These are phyloP conservation scores for Oryza australiensis DNA, from an alignment of 176 grass and related monocot species.

Conservation along the genomic window DNA sequence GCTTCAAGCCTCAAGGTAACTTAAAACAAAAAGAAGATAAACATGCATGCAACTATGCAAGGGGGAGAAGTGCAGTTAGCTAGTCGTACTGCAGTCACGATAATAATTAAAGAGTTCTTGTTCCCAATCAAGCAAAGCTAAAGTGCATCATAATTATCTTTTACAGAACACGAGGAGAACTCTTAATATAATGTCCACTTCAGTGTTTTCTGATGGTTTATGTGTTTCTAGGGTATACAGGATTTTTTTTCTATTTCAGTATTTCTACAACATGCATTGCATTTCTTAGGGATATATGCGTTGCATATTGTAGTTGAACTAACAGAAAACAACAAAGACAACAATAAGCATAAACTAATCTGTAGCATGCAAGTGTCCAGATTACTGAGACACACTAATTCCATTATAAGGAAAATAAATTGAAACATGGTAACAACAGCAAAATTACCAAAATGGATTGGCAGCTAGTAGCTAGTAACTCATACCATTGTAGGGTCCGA, in stretches of 20 bases:
- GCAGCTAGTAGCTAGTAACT: slow-evolving; percentile 9
- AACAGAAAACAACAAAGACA: not conserved
- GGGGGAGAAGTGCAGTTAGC: not conserved
- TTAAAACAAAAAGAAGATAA: not conserved
- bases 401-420: slow-evolving; percentile 4
- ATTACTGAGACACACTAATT: not conserved
- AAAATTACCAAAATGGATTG: slow-evolving; percentile 19
- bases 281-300: not conserved
- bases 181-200: not conserved
- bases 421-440: not conserved
- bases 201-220: not conserved
- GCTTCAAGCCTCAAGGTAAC: not conserved
- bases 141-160: not conserved
- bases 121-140: not conserved
- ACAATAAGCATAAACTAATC: not conserved
- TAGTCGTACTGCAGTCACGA: not conserved
- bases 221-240: not conserved
- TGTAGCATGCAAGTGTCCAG: not conserved
- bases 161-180: not conserved
- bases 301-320: slow-evolving; percentile 16
- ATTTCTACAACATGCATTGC: not conserved
- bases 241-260: not conserved
- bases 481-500: slow-evolving; percentile 67
- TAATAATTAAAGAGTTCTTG: not conserved
- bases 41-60: not conserved